phyloP scores from a whole-genome alignment of 176 grass and related monocot species.

The Oryza meyeriana region DNA sequence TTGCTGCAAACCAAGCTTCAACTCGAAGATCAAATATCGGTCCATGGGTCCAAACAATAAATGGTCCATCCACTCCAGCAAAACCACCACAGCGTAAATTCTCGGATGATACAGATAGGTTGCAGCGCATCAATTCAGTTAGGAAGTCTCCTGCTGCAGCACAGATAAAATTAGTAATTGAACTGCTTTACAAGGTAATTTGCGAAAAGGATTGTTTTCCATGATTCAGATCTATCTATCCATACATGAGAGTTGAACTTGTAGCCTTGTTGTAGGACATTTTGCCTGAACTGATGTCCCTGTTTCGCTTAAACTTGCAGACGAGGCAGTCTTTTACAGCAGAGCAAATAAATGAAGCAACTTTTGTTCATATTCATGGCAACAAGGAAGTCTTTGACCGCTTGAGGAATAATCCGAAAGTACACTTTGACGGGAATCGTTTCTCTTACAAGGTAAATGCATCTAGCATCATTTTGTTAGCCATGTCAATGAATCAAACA shows the following conservation, averaged over 20 bases:
- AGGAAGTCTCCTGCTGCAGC: slow-evolving; percentile 66
- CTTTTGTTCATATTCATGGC: slow-evolving; percentile 64
- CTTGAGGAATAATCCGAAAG: slow-evolving; percentile 66
- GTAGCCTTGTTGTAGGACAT: neutral
- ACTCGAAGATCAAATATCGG: slow-evolving; percentile 27
- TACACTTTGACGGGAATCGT: slow-evolving; percentile 54
- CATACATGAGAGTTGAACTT: neutral
- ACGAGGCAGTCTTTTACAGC: slow-evolving; percentile 50
- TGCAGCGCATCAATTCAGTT: slow-evolving; percentile 68
- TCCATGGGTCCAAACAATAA: slow-evolving; percentile 31
- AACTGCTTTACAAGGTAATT: slow-evolving; percentile 68
- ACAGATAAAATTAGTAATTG: slow-evolving; percentile 75
- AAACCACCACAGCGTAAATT: slow-evolving; percentile 61
- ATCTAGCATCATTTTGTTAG: neutral
- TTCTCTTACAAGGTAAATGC: slow-evolving; percentile 75
- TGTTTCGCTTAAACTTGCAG: slow-evolving; percentile 48
- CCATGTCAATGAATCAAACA: neutral
- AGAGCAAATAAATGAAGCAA: slow-evolving; percentile 70
- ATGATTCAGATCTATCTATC: neutral
- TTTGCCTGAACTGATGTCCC: slow-evolving; percentile 1
- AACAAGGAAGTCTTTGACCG: slow-evolving; percentile 75
- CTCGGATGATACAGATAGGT: slow-evolving; percentile 71
- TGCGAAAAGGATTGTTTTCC: neutral
- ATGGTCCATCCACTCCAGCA: slow-evolving; percentile 22
- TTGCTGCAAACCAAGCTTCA: slow-evolving; percentile 39